A percentile compares a stretch with the other conserved stretches of the same genome.
phyloP scores from a whole-genome alignment of 2,329 filamentous ascomycete genomes.

The Neonectria coccinea region DNA sequence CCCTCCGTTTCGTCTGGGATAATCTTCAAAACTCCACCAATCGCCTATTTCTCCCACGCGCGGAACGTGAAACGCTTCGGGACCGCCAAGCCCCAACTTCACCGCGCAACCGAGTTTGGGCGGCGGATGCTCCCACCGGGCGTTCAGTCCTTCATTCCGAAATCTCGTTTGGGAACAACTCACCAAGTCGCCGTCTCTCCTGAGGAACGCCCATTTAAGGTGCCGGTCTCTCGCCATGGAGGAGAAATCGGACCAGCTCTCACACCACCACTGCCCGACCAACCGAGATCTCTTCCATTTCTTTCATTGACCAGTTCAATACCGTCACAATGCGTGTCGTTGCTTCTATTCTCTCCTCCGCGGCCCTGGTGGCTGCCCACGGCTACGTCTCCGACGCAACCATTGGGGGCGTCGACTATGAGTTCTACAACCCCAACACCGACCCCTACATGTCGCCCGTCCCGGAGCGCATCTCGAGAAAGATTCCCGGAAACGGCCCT shows the following conservation, averaged over 20 bases:
- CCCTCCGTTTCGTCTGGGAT: conserved; percentile 25
- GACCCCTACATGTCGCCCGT: conserved; percentile 59
- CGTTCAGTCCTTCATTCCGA: conserved; percentile 25
- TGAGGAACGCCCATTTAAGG: conserved; percentile 30
- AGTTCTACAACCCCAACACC: conserved; percentile 53
- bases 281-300: conserved; percentile 19
- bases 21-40: conserved; percentile 35
- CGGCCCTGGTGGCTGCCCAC: conserved; percentile 59
- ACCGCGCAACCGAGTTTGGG: conserved; percentile 26
- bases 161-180: conserved; percentile 12
- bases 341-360: conserved; percentile 47
- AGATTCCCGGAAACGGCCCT: conserved; percentile 69
- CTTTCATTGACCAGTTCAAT: conserved; percentile 10
- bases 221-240: conserved; percentile 1
- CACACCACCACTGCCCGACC: conserved; percentile 19
- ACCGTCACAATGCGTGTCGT: conserved; percentile 38
- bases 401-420: conserved; percentile 53
- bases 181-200: background rate
- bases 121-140: conserved; percentile 36
- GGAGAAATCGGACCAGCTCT: conserved; percentile 23
- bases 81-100: conserved; percentile 21
- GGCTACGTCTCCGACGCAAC: conserved; percentile 61
- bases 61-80: conserved; percentile 31
- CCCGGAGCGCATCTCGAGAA: conserved; percentile 66
- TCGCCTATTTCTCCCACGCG: conserved; percentile 25